Evolutionary conservation across 106 monocot species (phyloP), one percentile per base, ranked within the genome.

Genomic region (Apostasia ramifera): DNA sequence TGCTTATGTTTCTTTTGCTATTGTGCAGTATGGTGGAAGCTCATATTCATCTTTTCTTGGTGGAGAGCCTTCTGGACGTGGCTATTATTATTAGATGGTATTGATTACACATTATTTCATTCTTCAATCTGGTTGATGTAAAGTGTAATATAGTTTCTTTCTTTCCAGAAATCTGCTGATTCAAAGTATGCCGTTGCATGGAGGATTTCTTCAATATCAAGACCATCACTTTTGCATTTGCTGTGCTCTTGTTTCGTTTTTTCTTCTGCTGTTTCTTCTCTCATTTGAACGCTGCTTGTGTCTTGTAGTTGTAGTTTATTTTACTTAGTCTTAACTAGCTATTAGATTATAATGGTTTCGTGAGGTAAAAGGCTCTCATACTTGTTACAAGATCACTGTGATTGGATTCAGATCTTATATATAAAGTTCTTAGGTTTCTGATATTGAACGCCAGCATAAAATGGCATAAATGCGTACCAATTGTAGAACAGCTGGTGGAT

Each of bases 51-150:
- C 83, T 71, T 59, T 70, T 42, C 82, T 82, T 77, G 76, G 79
- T 49, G 81, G 77, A 52, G 79, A 74, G 66, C 58, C 57, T 9
- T 76, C 85, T 63, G 78, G 77, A 59, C 50, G 80, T 75, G 82
- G 89, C 62, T 82, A 85, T 74, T 88, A 79, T 53, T 85, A 89
- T 72, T 89, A 85, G 68, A 64, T 66, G 73, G 75, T 79, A 80
- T 53, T 55, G 45, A 7, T 3, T 1, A 37, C 14, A 5, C 47
- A 15, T 61, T 60, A 68, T 66, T 38, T 51, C 14, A 10, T 51
- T 53, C 1, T 61, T 14, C 6, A 4, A 11, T 61, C 11, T 43
- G 5, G 65, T 37, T 48, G 14, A 3, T 1, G 8, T 65, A 15
- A 48, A 65, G 43, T 62, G 44, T 44, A 59, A 59, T 5, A 43